phyloP scores from a whole-genome alignment of 257 asterid species.

The Solanum infundibuliforme region DNA sequence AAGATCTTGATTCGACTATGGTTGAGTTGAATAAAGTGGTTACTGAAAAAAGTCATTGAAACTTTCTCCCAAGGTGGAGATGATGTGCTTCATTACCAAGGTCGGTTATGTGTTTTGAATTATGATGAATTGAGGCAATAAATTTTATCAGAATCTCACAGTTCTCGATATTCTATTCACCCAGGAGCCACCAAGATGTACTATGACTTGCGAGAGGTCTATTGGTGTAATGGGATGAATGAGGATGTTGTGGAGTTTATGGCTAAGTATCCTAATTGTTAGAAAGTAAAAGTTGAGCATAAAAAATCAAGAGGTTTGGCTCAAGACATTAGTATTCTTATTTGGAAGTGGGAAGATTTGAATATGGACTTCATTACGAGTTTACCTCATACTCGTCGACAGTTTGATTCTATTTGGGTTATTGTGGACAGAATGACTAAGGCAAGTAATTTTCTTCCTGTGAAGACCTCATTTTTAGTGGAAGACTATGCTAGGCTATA shows the following conservation, averaged over 20 bases:
- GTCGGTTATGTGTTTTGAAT: not conserved
- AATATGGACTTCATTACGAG: not conserved
- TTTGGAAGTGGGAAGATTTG: not conserved
- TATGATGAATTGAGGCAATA: not conserved
- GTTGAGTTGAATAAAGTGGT: not conserved
- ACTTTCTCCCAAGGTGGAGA: not conserved
- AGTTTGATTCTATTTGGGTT: not conserved
- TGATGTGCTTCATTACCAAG: not conserved
- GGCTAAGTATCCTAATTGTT: not conserved
- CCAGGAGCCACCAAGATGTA: not conserved
- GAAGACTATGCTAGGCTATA: too few relatives aligned
- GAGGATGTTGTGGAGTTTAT: not conserved
- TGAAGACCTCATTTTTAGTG: not conserved
- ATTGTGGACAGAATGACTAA: not conserved
- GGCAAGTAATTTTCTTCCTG: rapidly evolving
- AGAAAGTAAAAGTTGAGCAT: not conserved
- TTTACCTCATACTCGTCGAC: not conserved
- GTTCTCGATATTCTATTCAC: too few relatives aligned
- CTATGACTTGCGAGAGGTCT: not conserved
- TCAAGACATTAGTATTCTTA: not conserved
- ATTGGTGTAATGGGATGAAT: not conserved
- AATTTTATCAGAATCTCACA: not conserved
- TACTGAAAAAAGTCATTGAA: not conserved
- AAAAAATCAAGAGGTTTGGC: not conserved
- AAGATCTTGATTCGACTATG: not conserved